Evolutionary conservation across 2,329 filamentous ascomycete species (phyloP), one percentile per base, ranked within the genome.

Genomic region (Aotearoamyces nothofagi): DNA sequence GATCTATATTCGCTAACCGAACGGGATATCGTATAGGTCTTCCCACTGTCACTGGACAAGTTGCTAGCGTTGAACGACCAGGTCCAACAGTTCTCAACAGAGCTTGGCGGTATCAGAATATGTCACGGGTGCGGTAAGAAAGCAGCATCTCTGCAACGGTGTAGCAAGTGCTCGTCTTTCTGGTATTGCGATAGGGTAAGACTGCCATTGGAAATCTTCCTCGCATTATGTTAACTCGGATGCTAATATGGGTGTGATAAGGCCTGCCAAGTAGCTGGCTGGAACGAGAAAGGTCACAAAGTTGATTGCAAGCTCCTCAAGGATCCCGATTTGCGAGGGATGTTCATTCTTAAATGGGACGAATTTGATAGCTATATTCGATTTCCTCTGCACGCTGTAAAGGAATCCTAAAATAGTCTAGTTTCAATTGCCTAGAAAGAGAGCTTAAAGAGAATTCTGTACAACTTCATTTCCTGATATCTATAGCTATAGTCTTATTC

Each of bases 251-350:
- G 19, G 11, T 36, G 30, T 23, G 31, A 34, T 22, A 19, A 48
- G 44, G 29, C 33, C 14, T 48, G 44, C 20, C 39, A 48, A 22
- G 26, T 13, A 14, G 29, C 24, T 34, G 40, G 41, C 22, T 49
- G 40, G 45, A 46, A 38, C 16, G 38, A 45, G 31, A 43, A 46
- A 33, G 37, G 35, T 16, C 44, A 49, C 26, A 47, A 46, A 17
- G 27, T 28, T 22, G 33, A 45, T 33, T 49, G 43, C 32, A 46
- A 42, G 34, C 25, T 39, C 19, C 34, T 49, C 10, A 45, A 37
- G 30, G 43, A 46, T 42, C 24, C 34, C n/a, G 40, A 47, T 41
- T 39, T 45, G 27, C 27, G 26, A 33, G 37, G 29, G 35, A 29
- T 49, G 34, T 41, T 47, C 24, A 8, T 29, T 34, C 32, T 44